Conservation (phyloP, 1,139 yeast genomes). For the Hemisphaericaspora subhashii region DNA sequence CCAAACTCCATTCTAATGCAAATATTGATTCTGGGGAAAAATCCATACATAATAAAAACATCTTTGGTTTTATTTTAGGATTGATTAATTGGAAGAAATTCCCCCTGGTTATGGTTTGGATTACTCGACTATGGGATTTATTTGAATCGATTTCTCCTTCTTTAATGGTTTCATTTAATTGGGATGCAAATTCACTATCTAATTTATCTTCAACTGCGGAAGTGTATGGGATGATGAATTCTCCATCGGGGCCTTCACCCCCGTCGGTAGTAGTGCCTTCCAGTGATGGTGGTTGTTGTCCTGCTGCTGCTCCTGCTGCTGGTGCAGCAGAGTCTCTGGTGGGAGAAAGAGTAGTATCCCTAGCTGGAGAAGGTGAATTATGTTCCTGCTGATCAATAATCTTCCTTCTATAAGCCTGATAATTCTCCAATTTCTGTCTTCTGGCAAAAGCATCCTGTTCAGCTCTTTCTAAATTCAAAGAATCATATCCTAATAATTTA, state of each 20-base stretch:
- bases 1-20: constrained; percentile 89
- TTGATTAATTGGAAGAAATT: constrained; percentile 57
- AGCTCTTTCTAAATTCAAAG: constrained; percentile 34
- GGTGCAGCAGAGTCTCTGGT: constrained; percentile 9
- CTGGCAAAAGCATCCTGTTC: constrained; percentile 51
- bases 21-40: constrained; percentile 82
- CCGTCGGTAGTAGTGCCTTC: constrained; percentile 9
- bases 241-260: constrained; percentile 17
- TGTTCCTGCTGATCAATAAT: constrained; percentile 50
- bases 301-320: background rate
- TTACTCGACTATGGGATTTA: constrained; percentile 52
- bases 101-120: constrained; percentile 73
- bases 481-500: constrained; percentile 46
- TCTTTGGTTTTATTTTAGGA: constrained; percentile 57
- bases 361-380: constrained; percentile 3
- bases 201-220: constrained; percentile 68
- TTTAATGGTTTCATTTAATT: constrained; percentile 56
- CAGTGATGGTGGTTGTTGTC: constrained; percentile 35
- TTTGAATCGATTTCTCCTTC: constrained; percentile 66
- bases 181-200: constrained; percentile 64
- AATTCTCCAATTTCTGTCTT: constrained; percentile 44
- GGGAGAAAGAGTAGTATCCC: constrained; percentile 9
- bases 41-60: constrained; percentile 77
- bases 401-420: constrained; percentile 51
- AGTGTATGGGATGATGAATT: constrained; percentile 62